phyloP scores from a whole-genome alignment of 2,329 filamentous ascomycete species.

The Aureobasidium sp. region DNA sequence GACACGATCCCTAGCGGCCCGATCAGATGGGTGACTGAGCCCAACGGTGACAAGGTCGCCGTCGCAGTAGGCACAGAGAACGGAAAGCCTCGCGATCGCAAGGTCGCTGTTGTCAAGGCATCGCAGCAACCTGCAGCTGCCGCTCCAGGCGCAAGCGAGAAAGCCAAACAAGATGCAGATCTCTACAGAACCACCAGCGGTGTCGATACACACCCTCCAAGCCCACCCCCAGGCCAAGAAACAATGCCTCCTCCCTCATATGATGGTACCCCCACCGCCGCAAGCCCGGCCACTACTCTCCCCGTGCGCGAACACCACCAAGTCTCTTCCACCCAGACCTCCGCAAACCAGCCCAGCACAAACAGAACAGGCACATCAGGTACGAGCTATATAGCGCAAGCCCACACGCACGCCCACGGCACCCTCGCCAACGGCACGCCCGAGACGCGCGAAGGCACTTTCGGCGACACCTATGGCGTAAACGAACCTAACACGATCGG shows the following conservation, averaged over 20 bases:
- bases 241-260: slow-evolving; percentile 2
- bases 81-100: slow-evolving; percentile 33
- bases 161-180: background rate
- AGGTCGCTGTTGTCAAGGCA: slow-evolving; percentile 34
- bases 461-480: slow-evolving; percentile 39
- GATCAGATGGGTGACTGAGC: slow-evolving; percentile 37
- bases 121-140: background rate
- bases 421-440: slow-evolving; percentile 39
- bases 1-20: slow-evolving; percentile 42
- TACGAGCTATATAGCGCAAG: slow-evolving; percentile 36
- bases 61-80: slow-evolving; percentile 39
- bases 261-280: background rate
- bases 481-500: slow-evolving; percentile 44
- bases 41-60: slow-evolving; percentile 38
- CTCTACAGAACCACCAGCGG: slow-evolving; percentile 20
- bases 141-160: background rate
- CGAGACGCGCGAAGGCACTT: slow-evolving; percentile 34
- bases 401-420: slow-evolving; percentile 38
- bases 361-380: slow-evolving; percentile 35
- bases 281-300: slow-evolving; percentile 10
- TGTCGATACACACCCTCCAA: slow-evolving; percentile 22
- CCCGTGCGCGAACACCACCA: slow-evolving; percentile 22
- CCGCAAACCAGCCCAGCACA: slow-evolving; percentile 4
- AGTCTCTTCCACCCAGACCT: background rate
- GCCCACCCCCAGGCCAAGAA: slow-evolving; percentile 14